Evolutionary conservation across 192 early-diverging fungal species (phyloP).

Genomic region (Dissophora globulifera): DNA sequence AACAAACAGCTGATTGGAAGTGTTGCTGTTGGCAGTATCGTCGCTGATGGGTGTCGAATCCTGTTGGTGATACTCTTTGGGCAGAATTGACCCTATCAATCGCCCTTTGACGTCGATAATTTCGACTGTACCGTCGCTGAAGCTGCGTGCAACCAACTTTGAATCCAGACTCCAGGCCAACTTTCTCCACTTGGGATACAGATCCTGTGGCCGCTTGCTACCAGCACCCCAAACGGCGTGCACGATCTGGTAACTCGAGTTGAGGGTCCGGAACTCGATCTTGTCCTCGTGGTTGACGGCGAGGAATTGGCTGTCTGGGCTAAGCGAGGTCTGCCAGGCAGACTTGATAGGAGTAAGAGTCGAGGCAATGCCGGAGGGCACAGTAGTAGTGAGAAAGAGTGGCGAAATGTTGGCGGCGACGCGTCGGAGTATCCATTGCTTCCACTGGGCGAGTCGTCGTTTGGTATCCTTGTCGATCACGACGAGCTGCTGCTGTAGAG

Average conservation of each 20-base stretch:
- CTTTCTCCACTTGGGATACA: slow-evolving; percentile 57
- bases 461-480: slow-evolving; percentile 30
- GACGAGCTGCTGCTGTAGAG: slow-evolving; percentile 15
- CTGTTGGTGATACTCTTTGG: slow-evolving; percentile 21
- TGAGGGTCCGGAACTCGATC: slow-evolving; percentile 54
- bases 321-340: slow-evolving; percentile 44
- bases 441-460: slow-evolving; percentile 21
- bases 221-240: slow-evolving; percentile 42
- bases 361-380: slow-evolving; percentile 52
- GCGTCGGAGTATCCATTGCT: slow-evolving; percentile 39
- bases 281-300: slow-evolving; percentile 57
- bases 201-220: slow-evolving; percentile 21
- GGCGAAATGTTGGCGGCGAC: slow-evolving; percentile 41
- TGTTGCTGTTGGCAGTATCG: background rate
- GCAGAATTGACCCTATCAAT: slow-evolving; percentile 45
- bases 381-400: slow-evolving; percentile 54
- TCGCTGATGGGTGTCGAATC: background rate
- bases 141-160: slow-evolving; percentile 47
- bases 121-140: slow-evolving; percentile 59
- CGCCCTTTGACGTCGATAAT: slow-evolving; percentile 49
- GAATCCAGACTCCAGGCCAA: slow-evolving; percentile 58
- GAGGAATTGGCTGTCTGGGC: slow-evolving; percentile 51
- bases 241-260: slow-evolving; percentile 51
- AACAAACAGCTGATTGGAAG: slow-evolving; percentile 38
- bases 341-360: slow-evolving; percentile 46